Conservation (phyloP, 768 basidiomycete genomes). For the Leucocoprinus sp. region DNA sequence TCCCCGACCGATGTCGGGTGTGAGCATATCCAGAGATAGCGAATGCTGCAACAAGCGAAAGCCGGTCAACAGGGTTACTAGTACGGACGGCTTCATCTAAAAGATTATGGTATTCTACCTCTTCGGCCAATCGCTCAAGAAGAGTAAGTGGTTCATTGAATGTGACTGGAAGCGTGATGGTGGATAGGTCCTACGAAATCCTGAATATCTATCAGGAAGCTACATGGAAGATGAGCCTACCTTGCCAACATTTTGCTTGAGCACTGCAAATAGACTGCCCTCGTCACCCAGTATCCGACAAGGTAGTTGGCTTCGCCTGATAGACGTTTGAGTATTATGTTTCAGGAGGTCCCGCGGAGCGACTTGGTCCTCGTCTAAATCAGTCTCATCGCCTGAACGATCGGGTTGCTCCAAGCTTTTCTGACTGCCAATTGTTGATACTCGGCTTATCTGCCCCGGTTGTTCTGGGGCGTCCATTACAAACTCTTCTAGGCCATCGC, state of each 20-base stretch:
- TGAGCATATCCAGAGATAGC: conserved; percentile 81
- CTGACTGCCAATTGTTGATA: conserved; percentile 29
- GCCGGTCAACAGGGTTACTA: conserved; percentile 53
- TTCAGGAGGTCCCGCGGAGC: conserved; percentile 9
- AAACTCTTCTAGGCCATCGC: conserved; percentile 67
- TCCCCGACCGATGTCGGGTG: conserved; percentile 68
- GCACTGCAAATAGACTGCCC: conserved; percentile 71
- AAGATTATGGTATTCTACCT: conserved; percentile 69
- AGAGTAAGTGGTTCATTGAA: conserved; percentile 87
- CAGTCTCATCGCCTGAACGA: conserved; percentile 47
- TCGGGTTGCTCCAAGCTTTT: conserved; percentile 32
- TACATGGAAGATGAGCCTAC: conserved; percentile 26
- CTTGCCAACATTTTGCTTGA: conserved; percentile 88
- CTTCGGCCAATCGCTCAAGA: conserved; percentile 76
- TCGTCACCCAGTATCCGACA: conserved; percentile 60
- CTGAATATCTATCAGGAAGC: not conserved
- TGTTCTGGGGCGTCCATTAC: conserved; percentile 44
- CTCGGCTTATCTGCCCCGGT: conserved; percentile 30
- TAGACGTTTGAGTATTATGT: conserved; percentile 22
- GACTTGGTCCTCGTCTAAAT: conserved; percentile 30
- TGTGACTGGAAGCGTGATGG: conserved; percentile 77
- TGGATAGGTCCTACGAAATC: conserved; percentile 59
- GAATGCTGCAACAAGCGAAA: conserved; percentile 77
- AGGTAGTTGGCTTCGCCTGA: conserved; percentile 51
- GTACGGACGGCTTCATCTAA: conserved; percentile 56